A percentile compares a stretch with the other conserved stretches of the same genome.
Evolutionary conservation across 73 alveolate genomes (phyloP).

Genomic region (Paramecium sonneborni): DNA sequence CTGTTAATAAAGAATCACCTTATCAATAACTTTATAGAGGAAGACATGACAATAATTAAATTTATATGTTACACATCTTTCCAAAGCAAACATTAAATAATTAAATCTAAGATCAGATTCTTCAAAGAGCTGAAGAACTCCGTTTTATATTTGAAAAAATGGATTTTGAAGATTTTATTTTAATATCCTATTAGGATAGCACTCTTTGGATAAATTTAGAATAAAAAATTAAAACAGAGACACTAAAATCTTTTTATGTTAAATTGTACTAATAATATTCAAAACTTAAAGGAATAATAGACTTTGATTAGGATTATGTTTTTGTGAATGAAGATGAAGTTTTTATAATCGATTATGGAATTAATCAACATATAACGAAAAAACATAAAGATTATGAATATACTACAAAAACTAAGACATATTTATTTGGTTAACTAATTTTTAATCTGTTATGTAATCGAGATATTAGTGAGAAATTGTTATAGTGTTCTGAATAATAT

Average conservation of each 20-base stretch:
- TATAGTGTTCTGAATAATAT: background rate
- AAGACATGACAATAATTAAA: background rate
- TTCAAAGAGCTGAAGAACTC: background rate
- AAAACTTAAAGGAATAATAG: background rate
- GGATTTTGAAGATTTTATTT: background rate
- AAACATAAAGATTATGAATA: background rate
- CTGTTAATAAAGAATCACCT: background rate
- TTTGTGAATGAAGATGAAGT: background rate
- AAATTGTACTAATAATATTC: background rate
- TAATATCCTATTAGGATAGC: constrained; percentile 15
- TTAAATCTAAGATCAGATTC: background rate
- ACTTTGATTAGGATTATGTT: constrained; percentile 25
- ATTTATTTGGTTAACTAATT: background rate
- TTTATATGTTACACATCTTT: background rate
- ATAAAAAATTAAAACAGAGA: background rate
- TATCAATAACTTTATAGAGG: constrained; percentile 6
- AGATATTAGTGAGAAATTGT: background rate
- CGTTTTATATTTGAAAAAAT: background rate
- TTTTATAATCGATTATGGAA: constrained; percentile 27
- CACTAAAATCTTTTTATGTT: background rate
- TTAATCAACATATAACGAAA: background rate
- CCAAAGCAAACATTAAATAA: background rate
- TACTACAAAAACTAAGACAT: background rate
- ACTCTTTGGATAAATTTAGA: background rate
- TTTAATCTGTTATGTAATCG: background rate